Evolutionary conservation across 208 protist genomes (phyloP), one percentile per base, ranked within the genome.

Genomic region (Zelonia costaricensis): DNA sequence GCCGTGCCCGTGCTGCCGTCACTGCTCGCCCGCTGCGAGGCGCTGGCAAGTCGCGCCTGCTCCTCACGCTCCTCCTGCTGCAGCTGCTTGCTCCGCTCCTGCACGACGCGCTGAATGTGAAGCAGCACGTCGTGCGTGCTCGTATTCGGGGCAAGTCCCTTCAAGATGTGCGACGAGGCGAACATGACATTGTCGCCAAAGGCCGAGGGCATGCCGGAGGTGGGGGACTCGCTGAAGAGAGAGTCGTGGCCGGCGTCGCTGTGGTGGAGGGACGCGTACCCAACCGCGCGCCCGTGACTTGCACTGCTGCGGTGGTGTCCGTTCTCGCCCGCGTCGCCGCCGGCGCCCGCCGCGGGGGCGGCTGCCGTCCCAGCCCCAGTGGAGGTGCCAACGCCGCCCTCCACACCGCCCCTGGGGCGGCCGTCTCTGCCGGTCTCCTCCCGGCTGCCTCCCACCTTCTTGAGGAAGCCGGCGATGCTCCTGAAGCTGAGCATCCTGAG

Each of bases 401-500:
- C 42, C 23, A 35, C 25, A 13, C 53, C 54, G 4, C 16, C 25
- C 45, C 15, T 44, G 27, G 47, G 59, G 10, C 40, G 48, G 15
- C 12, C 31, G 6, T 69, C 57, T 54, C 40, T 67, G 38, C 42
- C n/a, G 31, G 51, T 12, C 10, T 66, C 66, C 6, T 71, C 63
- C 31, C 61, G 57, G 3, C 56, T 61, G 22, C 51, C 64, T 39
- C 78, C 72, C 15, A 83, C 80, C 28, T 74, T 80, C 59, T 81
- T 82, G 20, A 87, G 65, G 67, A 84, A 87, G 18, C 56, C 62
- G 0, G 76, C 64, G 39, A 87, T 83, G 16, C 72, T 73, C 35
- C 71, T 70, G 48, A 89, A 89, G 52, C 76, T 83, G 15, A 89
- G 46, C 82, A 89, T 89, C 22, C 18, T 63, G n/a, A 23, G 10